These are phyloP conservation scores for Ustilago trichophora DNA, from an alignment of 1,284 basidiomycete species.

Conservation along the genomic window DNA sequence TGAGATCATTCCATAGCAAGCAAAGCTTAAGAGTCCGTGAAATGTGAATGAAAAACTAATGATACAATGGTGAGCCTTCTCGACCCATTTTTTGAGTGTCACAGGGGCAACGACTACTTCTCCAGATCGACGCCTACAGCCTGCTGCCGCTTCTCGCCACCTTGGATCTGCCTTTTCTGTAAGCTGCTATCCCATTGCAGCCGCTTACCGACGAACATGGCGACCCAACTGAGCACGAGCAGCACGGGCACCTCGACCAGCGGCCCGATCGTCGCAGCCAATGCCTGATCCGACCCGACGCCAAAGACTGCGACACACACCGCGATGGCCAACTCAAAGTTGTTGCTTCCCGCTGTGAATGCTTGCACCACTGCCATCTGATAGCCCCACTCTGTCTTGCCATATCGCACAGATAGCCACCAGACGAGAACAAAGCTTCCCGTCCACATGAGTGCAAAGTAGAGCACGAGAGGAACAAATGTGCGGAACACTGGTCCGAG, in stretches of 20 bases:
- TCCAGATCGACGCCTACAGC: slow-evolving; percentile 13
- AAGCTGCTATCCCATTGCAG: slow-evolving; percentile 39
- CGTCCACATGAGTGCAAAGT: slow-evolving; percentile 82
- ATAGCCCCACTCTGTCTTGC: slow-evolving; percentile 60
- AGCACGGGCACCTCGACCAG: slow-evolving; percentile 73
- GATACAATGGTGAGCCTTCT: too few relatives aligned
- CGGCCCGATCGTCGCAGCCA: slow-evolving; percentile 55
- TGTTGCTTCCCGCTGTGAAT: slow-evolving; percentile 70
- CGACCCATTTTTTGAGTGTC: too few relatives aligned
- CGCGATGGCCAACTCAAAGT: slow-evolving; percentile 77
- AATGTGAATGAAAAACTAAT: too few relatives aligned
- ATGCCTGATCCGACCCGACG: slow-evolving; percentile 43
- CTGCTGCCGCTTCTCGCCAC: not conserved
- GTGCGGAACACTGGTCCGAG: slow-evolving; percentile 56
- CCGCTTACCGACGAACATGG: slow-evolving; percentile 71
- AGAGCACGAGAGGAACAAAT: slow-evolving; percentile 77
- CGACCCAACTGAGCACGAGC: slow-evolving; percentile 76
- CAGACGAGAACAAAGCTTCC: slow-evolving; percentile 72
- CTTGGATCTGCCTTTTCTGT: slow-evolving; percentile 6
- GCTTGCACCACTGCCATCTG: slow-evolving; percentile 68
- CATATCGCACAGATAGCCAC: slow-evolving; percentile 49
- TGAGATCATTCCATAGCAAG: too few relatives aligned
- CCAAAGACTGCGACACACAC: slow-evolving; percentile 79
- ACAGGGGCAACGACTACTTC: too few relatives aligned
- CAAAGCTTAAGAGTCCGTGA: too few relatives aligned